Base-by-base conservation (phyloP, 1,284 basidiomycete genomes). In the Trichosporon sp. region DNA sequence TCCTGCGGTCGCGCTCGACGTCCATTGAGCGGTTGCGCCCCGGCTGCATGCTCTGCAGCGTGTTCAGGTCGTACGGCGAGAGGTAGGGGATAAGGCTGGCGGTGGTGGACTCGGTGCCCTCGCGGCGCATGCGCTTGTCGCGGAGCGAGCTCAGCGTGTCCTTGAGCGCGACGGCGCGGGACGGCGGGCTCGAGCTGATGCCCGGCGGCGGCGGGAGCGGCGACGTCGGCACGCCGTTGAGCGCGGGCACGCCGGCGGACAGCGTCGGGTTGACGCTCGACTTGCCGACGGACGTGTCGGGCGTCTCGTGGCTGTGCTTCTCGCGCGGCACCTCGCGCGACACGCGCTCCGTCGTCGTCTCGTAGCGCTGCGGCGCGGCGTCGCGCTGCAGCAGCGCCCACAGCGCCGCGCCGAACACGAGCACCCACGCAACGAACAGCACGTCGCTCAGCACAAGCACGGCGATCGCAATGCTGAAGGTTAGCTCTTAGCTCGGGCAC, bases 221-320 rank as follows among this genome's bases (percentile, higher is more conserved):
- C 2, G 6, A 9, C 15, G 56, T 60, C 56, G 56, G 56, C 29
- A 60, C 56, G 6, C 7, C 18, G 18, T 29, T 29, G 2, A 60
- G 29, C 4, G 32, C 56, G 29, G 56, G 29, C 15, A 60, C 56
- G 29, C 29, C 56, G n/a, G n/a, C n/a, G n/a, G n/a, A n/a, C 12
- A 60, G 56, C 15, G 56, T 60, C 29, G 56, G 56, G 18, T 60
- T 60, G 29, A 60, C 27, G 29, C 56, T 60, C 56, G 56, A 60
- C 29, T 60, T 60, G 29, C 56, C 56, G 29, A 31, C 27, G 18
- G 56, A 60, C 15, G 56, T 31, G 18, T 60, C 56, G 4, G 27
- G 56, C 29, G 27, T 60, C 31, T 29, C 29, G 15, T 25, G 6
- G 9, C 21, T 23, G 11, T 23, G 47, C 21, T 51, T 51, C 47